phyloP scores from a whole-genome alignment of 1,284 basidiomycete species.

The Ustilago bromivora region DNA sequence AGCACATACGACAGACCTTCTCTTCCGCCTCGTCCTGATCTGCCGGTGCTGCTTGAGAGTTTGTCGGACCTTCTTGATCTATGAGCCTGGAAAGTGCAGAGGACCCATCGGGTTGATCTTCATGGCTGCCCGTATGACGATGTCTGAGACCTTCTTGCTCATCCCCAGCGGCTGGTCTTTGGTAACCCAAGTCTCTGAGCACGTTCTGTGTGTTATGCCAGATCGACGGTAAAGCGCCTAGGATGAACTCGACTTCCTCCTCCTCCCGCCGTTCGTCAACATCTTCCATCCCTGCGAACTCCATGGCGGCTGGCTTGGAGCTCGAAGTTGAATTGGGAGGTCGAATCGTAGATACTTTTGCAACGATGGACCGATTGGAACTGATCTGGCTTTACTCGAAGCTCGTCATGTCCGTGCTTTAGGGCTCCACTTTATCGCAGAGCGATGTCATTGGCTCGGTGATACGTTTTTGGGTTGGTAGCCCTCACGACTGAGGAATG shows the following conservation, averaged over 20 bases:
- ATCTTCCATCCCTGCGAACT: constrained; percentile 12
- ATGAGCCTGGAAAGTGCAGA: background rate
- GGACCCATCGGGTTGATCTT: background rate
- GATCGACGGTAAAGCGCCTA: constrained; percentile 36
- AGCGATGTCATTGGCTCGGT: background rate
- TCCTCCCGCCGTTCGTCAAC: constrained; percentile 30
- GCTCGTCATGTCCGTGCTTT: background rate
- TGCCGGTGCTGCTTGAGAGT: background rate
- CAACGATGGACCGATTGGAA: background rate
- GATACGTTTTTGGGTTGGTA: background rate
- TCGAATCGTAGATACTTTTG: background rate
- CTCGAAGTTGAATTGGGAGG: background rate
- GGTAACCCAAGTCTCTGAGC: constrained; percentile 40
- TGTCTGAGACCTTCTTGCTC: constrained; percentile 13
- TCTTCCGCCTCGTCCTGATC: constrained; percentile 26
- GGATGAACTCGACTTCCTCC: constrained; percentile 46
- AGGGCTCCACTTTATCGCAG: background rate
- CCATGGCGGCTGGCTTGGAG: constrained; percentile 15
- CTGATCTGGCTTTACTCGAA: background rate
- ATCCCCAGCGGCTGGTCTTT: constrained; percentile 2
- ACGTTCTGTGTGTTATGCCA: constrained; percentile 47
- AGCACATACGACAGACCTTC: constrained; percentile 48
- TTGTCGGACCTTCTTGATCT: background rate
- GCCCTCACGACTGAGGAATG: background rate
- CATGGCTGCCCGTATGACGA: background rate